Conservation (phyloP, 2,329 filamentous ascomycete genomes). For the Lecanicillium sp. region DNA sequence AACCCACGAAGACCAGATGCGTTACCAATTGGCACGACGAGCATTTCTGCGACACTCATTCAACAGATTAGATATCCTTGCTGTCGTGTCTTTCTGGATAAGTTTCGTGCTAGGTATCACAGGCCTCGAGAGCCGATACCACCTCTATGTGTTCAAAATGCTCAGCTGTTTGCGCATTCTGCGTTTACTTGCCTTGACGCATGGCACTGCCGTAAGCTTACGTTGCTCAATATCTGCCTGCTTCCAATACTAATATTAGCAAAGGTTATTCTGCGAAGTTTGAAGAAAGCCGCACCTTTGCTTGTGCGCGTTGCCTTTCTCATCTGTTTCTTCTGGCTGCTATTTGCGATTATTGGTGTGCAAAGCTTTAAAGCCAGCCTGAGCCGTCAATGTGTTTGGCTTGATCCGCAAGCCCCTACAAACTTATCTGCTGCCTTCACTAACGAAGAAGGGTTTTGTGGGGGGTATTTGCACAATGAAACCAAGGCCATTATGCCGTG, state of each 20-base stretch:
- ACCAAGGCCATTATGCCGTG: conserved; percentile 58
- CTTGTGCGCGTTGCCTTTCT: conserved; percentile 90
- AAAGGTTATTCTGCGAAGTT: conserved; percentile 78
- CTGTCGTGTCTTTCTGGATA: conserved; percentile 92
- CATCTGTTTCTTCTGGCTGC: conserved; percentile 93
- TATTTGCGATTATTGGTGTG: conserved; percentile 94
- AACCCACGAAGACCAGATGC: conserved; percentile 70
- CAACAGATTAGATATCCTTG: conserved; percentile 90
- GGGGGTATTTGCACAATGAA: conserved; percentile 62
- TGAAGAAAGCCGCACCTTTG: conserved; percentile 90
- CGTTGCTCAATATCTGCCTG: too few relatives aligned
- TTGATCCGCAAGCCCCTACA: conserved; percentile 53
- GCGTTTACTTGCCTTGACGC: conserved; percentile 82
- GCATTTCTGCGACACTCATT: conserved; percentile 94
- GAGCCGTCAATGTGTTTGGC: conserved; percentile 70
- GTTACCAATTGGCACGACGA: conserved; percentile 76
- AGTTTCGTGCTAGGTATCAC: conserved; percentile 67
- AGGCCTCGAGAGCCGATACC: conserved; percentile 59
- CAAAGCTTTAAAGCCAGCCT: conserved; percentile 91
- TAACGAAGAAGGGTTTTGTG: conserved; percentile 71
- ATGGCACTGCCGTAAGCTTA: conserved; percentile 62
- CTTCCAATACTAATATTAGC: too few relatives aligned
- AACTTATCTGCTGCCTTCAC: conserved; percentile 50
- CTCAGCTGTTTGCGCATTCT: conserved; percentile 90
- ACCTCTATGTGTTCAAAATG: conserved; percentile 92